phyloP scores from a whole-genome alignment of 257 asterid species.

The Capsicum rhomboideum region DNA sequence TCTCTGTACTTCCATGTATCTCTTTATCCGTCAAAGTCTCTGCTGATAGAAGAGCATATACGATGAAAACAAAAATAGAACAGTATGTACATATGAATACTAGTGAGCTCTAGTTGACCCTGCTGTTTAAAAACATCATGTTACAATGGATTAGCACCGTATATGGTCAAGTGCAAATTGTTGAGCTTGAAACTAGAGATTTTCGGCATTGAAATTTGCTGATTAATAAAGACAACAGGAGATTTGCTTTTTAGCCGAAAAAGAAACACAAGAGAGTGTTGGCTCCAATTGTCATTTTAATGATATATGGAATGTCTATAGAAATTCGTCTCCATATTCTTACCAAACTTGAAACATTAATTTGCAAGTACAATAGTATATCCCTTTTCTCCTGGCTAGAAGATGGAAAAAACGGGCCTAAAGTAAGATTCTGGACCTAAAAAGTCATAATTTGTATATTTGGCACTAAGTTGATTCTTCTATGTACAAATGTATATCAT shows the following conservation, averaged over 20 bases:
- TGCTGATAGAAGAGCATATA: not conserved
- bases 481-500: not conserved
- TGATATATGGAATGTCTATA: not conserved
- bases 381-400: not conserved
- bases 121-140: not conserved
- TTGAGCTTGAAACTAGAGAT: not conserved
- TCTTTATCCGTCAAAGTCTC: not conserved
- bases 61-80: not conserved
- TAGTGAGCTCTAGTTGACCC: not conserved
- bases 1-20: not conserved
- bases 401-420: not conserved
- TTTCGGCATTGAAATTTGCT: not conserved
- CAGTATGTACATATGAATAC: not conserved
- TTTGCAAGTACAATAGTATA: not conserved
- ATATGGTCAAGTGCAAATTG: not conserved
- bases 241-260: not conserved
- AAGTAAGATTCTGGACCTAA: not conserved
- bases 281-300: not conserved
- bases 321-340: not conserved
- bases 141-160: not conserved
- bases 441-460: not conserved
- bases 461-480: not conserved
- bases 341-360: not conserved
- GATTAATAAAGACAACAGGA: not conserved
- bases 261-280: not conserved